Percentiles rank a stretch among this genome's conserved stretches.
Evolutionary conservation across 1,284 basidiomycete species (phyloP).

Genomic region (Pholiota adiposa): DNA sequence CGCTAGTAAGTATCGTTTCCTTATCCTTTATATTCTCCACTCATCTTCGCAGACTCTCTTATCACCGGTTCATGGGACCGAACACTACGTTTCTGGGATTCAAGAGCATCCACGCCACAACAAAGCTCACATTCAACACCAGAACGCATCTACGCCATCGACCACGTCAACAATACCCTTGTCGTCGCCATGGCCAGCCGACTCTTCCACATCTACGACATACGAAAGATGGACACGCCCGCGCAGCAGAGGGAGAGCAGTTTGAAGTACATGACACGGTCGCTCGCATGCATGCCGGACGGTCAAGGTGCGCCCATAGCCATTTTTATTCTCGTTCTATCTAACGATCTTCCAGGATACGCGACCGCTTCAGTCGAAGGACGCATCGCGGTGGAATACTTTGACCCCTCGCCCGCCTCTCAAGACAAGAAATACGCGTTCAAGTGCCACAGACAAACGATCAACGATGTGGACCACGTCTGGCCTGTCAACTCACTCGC

Average conservation of each 20-base stretch:
- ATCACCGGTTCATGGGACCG: constrained; percentile 93
- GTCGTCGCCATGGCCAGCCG: constrained; percentile 92
- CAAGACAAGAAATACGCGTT: constrained; percentile 98
- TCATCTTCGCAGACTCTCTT: constrained; percentile 55
- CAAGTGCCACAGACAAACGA: constrained; percentile 93
- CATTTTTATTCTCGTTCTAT: not conserved
- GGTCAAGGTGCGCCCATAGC: constrained; percentile 74
- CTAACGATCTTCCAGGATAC: constrained; percentile 63
- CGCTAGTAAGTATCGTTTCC: constrained; percentile 46
- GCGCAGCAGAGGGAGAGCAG: constrained; percentile 88
- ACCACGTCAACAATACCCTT: constrained; percentile 72
- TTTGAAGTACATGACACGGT: constrained; percentile 94
- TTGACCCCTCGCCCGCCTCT: constrained; percentile 76
- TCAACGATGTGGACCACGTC: constrained; percentile 95
- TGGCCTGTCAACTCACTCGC: constrained; percentile 96
- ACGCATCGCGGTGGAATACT: constrained; percentile 96
- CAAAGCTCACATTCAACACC: constrained; percentile 73
- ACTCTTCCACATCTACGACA: constrained; percentile 86
- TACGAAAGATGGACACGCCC: constrained; percentile 74
- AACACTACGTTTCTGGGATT: constrained; percentile 87
- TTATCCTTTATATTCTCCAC: not conserved
- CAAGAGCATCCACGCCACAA: constrained; percentile 61
- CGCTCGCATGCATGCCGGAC: constrained; percentile 89
- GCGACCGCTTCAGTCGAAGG: constrained; percentile 95
- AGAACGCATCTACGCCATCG: constrained; percentile 85